A percentile compares a stretch with the other conserved stretches of the same genome.
Evolutionary conservation across 495 filamentous ascomycete genomes (phyloP).

Genomic region (Penicillium manginii): DNA sequence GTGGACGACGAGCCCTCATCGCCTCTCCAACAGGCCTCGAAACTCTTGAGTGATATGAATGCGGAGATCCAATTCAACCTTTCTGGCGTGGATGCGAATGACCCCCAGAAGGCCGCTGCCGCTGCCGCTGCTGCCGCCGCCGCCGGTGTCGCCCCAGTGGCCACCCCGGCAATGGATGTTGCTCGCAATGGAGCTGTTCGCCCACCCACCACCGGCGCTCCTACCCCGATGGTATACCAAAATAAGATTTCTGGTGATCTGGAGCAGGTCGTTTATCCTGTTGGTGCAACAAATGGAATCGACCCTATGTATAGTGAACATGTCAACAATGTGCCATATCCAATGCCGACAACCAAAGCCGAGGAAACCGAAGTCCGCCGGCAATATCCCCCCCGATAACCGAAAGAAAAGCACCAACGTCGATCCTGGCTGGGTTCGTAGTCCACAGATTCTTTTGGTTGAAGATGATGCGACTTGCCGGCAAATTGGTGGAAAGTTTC

Average conservation of each 20-base stretch:
- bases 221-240: slow-evolving; percentile 56
- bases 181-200: slow-evolving; percentile 44
- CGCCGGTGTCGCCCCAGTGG: slow-evolving; percentile 34
- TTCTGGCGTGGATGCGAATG: slow-evolving; percentile 73
- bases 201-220: slow-evolving; percentile 52
- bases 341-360: slow-evolving; percentile 59
- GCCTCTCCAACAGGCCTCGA: slow-evolving; percentile 85
- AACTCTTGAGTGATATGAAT: slow-evolving; percentile 80
- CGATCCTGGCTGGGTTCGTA: slow-evolving; percentile 80
- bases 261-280: slow-evolving; percentile 86
- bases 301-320: slow-evolving; percentile 94
- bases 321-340: slow-evolving; percentile 89
- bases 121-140: slow-evolving; percentile 21
- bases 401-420: slow-evolving; percentile 70
- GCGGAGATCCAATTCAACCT: slow-evolving; percentile 77
- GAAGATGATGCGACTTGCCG: slow-evolving; percentile 96
- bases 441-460: slow-evolving; percentile 86
- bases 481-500: slow-evolving; percentile 91
- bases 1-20: slow-evolving; percentile 76
- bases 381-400: slow-evolving; percentile 51
- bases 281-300: slow-evolving; percentile 86
- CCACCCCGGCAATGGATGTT: slow-evolving; percentile 49
- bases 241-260: slow-evolving; percentile 63
- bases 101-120: slow-evolving; percentile 62
- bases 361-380: slow-evolving; percentile 53